Evolutionary conservation across 2,329 filamentous ascomycete species (phyloP).

Genomic region (Talaromyces piceae): DNA sequence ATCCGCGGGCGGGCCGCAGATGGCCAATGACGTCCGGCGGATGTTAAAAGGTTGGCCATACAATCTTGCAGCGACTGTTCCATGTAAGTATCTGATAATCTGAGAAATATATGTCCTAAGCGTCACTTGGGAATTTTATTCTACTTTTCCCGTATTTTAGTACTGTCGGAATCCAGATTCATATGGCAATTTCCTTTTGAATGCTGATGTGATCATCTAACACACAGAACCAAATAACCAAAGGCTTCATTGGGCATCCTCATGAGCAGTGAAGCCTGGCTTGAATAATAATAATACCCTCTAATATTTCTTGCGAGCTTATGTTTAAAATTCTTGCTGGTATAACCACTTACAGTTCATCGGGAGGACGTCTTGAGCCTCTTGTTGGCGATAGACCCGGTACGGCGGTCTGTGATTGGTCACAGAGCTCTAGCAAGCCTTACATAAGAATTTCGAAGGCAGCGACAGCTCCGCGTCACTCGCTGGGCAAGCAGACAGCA

Average conservation of each 20-base stretch:
- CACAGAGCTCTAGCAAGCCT: conserved; percentile 3
- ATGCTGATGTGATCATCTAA: no score
- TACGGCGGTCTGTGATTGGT: conserved; percentile 3
- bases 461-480: conserved; percentile 31
- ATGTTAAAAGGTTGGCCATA: background rate
- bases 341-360: background rate
- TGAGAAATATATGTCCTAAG: no score
- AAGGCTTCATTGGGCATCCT: background rate
- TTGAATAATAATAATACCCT: background rate
- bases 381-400: background rate
- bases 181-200: background rate
- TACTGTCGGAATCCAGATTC: no score
- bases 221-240: no score
- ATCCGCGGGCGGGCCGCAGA: background rate
- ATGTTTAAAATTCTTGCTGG: background rate
- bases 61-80: no score
- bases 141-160: background rate
- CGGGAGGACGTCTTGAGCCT: background rate
- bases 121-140: no score
- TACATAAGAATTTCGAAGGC: conserved; percentile 19
- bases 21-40: background rate
- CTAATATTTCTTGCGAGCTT: background rate
- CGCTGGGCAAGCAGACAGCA: conserved; percentile 14
- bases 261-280: background rate
- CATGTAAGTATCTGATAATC: no score